Evolutionary conservation across 2,329 filamentous ascomycete species (phyloP), one percentile per base, ranked within the genome.

Genomic region (Fusarium zealandicum): DNA sequence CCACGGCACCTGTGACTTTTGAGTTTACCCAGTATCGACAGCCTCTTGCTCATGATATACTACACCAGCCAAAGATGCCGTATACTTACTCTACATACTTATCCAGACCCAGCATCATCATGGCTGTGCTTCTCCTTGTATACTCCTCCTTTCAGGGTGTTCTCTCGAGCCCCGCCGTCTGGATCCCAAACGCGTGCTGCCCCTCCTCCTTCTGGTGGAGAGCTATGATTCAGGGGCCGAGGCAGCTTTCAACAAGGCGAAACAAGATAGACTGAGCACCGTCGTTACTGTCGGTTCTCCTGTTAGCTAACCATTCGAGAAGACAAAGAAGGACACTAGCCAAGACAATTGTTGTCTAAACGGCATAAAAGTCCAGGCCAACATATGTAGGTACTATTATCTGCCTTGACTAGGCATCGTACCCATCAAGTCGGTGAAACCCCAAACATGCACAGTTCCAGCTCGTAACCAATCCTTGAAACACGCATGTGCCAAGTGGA

Each of bases 121-220:
- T 22, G 42, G n/a, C 27, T 14, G 35, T 51, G 20, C 30, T 28
- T 22, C 33, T 28, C 27, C 33, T 48, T 40, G 30, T 50, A 18
- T 47, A 36, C 45, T 42, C 11, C 33, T 44, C 41, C 32, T 54
- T 47, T 44, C 41, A 39, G 44, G 32, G 32, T 59, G 37, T 44
- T 37, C 36, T 62, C n/a, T 51, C 32, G 22, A 44, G 49, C 58
- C 58, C 58, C 58, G 49, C 58, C 54, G 50, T 25, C 9, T 7
- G 22, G 22, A 37, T 52, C 48, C 18, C 42, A 39, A 32, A 56
- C 54, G 56, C 50, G 54, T 51, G 54, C 54, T 51, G 49, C 54
- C 59, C 58, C 59, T 63, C 59, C 43, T 54, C 49, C 28, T 42
- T 14, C 33, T 25, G 38, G 54, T 47, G 53, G 40, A 59, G 52